Conservation (phyloP, 352 stramenopile genomes). For the Paralagenidium karlingii region DNA sequence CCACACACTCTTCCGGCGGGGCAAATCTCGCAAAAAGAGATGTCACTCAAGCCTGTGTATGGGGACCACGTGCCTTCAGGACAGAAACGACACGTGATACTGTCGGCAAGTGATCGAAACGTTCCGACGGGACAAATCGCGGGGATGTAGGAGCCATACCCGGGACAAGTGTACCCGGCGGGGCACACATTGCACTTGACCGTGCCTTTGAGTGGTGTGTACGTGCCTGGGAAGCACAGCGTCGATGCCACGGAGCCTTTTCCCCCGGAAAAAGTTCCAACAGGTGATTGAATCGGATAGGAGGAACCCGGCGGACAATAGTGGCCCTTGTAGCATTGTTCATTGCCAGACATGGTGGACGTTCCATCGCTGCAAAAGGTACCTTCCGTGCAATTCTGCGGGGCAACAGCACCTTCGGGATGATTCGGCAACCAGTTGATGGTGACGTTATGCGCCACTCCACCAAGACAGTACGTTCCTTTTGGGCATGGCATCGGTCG, state of each 20-base stretch:
- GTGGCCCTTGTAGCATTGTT: slow-evolving; percentile 88
- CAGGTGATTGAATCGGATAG: slow-evolving; percentile 80
- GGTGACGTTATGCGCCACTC: slow-evolving; percentile 86
- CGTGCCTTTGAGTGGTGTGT: slow-evolving; percentile 85
- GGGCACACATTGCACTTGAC: slow-evolving; percentile 87
- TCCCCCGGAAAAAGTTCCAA: slow-evolving; percentile 85
- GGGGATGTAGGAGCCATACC: slow-evolving; percentile 94
- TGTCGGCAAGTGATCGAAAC: slow-evolving; percentile 93
- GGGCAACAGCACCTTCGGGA: slow-evolving; percentile 68
- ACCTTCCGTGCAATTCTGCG: slow-evolving; percentile 91
- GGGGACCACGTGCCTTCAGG: slow-evolving; percentile 91
- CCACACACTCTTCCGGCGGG: slow-evolving; percentile 89
- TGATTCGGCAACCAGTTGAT: slow-evolving; percentile 86
- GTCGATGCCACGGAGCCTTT: slow-evolving; percentile 86
- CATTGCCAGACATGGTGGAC: slow-evolving; percentile 60
- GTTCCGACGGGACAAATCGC: slow-evolving; percentile 88
- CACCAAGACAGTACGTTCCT: slow-evolving; percentile 93
- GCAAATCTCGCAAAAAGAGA: slow-evolving; percentile 93
- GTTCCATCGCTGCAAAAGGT: slow-evolving; percentile 88
- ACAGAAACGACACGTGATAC: slow-evolving; percentile 90
- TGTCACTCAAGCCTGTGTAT: slow-evolving; percentile 86
- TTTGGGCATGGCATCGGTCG: slow-evolving; percentile 80
- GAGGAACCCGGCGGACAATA: slow-evolving; percentile 90
- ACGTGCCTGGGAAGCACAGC: slow-evolving; percentile 95
- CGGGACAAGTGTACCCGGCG: slow-evolving; percentile 86